Percentiles rank a stretch among this genome's conserved stretches.
phyloP scores from a whole-genome alignment of 1,284 basidiomycete species.

The Boletus sp. region DNA sequence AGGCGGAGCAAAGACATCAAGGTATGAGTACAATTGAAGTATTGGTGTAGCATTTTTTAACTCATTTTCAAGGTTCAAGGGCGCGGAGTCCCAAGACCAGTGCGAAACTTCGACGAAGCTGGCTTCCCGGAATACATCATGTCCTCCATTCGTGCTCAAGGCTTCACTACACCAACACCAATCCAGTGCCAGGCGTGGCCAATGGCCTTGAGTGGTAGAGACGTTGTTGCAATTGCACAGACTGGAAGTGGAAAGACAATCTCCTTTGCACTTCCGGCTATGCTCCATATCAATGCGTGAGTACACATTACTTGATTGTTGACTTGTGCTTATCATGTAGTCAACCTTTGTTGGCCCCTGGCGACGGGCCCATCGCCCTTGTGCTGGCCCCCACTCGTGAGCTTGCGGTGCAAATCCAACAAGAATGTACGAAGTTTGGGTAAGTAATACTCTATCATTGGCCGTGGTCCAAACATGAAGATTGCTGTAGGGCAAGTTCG shows the following conservation, averaged over 20 bases:
- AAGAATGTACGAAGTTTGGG: slow-evolving; percentile 98
- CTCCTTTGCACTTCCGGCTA: slow-evolving; percentile 95
- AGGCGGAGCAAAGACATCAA: slow-evolving; percentile 84
- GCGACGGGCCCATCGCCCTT: slow-evolving; percentile 95
- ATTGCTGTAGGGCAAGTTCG: slow-evolving; percentile 70
- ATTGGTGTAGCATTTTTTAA: background rate
- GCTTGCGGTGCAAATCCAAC: slow-evolving; percentile 97
- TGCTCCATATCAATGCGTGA: slow-evolving; percentile 98
- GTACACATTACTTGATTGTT: slow-evolving; percentile 28
- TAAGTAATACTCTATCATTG: slow-evolving; percentile 32
- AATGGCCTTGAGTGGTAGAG: slow-evolving; percentile 91
- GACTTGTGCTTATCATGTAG: slow-evolving; percentile 35
- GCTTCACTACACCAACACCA: slow-evolving; percentile 85
- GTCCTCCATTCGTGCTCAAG: slow-evolving; percentile 89
- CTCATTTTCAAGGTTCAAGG: slow-evolving; percentile 71
- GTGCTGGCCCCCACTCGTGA: slow-evolving; percentile 98
- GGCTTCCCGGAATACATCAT: slow-evolving; percentile 97
- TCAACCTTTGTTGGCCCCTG: slow-evolving; percentile 89
- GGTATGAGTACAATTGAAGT: slow-evolving; percentile 36
- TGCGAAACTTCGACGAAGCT: slow-evolving; percentile 90
- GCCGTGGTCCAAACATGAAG: slow-evolving; percentile 4
- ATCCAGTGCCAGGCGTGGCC: slow-evolving; percentile 99
- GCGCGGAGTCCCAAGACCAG: slow-evolving; percentile 82
- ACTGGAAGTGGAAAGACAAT: slow-evolving; percentile 98
- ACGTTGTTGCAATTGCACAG: slow-evolving; percentile 95